phyloP scores from a whole-genome alignment of 2,329 filamentous ascomycete species.

The Fusarium falciforme region DNA sequence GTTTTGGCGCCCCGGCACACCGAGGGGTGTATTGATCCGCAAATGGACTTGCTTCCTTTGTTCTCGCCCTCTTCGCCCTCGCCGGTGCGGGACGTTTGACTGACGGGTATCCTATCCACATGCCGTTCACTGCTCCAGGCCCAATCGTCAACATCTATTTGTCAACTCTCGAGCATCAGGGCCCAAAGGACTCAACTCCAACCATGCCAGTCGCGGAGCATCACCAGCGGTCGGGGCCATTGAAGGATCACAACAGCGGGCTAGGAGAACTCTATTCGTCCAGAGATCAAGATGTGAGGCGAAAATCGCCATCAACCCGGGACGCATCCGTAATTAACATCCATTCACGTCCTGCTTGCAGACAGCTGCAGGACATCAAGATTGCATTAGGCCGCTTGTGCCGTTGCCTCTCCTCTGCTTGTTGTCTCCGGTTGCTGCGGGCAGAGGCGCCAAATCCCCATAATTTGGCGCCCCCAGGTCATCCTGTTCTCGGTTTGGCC shows the following conservation, averaged over 20 bases:
- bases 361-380: conserved; percentile 37
- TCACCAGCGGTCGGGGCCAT: neutral
- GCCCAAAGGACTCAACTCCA: conserved; percentile 6
- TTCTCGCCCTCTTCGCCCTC: conserved; percentile 25
- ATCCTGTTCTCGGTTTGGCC: conserved; percentile 8
- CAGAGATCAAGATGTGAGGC: neutral
- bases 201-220: neutral
- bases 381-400: conserved; percentile 32
- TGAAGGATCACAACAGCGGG: neutral
- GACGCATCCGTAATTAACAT: neutral
- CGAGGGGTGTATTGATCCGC: conserved; percentile 12
- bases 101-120: conserved; percentile 27
- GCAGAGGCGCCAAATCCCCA: conserved; percentile 10
- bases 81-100: conserved; percentile 18
- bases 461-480: conserved; percentile 2
- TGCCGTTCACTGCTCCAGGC: conserved; percentile 28
- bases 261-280: conserved; percentile 17
- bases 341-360: conserved; percentile 5
- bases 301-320: neutral
- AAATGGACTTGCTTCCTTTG: conserved; percentile 11
- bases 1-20: neutral
- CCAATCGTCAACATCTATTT: neutral
- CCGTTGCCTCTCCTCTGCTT: conserved; percentile 13
- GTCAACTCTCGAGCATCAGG: neutral
- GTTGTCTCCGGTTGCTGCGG: conserved; percentile 10